Conservation (phyloP, 805 yeast species). For the Naumovozyma castellii region DNA sequence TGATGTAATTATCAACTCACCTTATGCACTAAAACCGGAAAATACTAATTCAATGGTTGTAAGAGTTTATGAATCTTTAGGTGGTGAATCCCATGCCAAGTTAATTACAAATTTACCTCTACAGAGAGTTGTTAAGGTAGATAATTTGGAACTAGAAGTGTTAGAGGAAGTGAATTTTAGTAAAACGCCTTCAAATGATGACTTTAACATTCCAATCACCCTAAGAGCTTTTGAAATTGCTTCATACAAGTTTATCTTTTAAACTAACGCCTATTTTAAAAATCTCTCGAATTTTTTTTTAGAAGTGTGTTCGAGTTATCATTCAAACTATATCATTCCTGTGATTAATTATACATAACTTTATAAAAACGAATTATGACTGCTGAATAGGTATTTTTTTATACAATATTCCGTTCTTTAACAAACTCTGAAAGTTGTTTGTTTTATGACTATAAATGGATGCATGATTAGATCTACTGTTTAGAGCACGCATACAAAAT, state of each 20-base stretch:
- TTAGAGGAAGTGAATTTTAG: conserved; percentile 33
- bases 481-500: too few species aligned
- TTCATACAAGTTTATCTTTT: conserved; percentile 28
- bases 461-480: too few species aligned
- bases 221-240: conserved; percentile 77
- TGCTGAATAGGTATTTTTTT: too few species aligned
- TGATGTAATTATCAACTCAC: conserved; percentile 46
- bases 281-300: too few species aligned
- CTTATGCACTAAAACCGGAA: conserved; percentile 37
- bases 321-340: conserved; percentile 16
- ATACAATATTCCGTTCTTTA: too few species aligned
- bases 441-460: too few species aligned
- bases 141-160: conserved; percentile 46
- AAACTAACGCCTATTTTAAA: too few species aligned
- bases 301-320: not conserved
- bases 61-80: conserved; percentile 79
- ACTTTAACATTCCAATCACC: conserved; percentile 32
- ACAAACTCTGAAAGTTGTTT: too few species aligned
- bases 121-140: conserved; percentile 42
- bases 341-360: too few species aligned
- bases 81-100: conserved; percentile 57
- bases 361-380: too few species aligned
- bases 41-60: conserved; percentile 49
- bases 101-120: conserved; percentile 40
- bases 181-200: conserved; percentile 30